Base-by-base conservation (phyloP, 2,329 filamentous ascomycete genomes). In the Capronia epimyces region DNA sequence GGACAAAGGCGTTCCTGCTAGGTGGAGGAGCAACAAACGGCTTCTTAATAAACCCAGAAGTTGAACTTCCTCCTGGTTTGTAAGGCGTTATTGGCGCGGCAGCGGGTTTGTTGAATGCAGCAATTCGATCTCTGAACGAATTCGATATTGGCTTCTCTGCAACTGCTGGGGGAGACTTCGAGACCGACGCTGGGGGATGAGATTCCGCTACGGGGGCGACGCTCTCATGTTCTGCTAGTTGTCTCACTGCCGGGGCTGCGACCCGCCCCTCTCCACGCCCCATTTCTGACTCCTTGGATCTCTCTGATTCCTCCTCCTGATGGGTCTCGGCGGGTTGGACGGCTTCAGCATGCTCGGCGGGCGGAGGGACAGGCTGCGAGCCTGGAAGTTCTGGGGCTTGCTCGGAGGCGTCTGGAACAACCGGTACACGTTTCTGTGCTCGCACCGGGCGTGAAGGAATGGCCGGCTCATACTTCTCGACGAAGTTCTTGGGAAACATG, bases 401-500 rank as follows among this genome's bases (percentile, higher is more conserved):
- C 50, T 69, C 71, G 50, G 72, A 63, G 22, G 58, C 57, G 31
- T 85, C 82, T 66, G 82, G 86, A 74, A 85, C 34, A 37, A 37
- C 90, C 46, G 79, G 71, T 8, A 50, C 49, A 60, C 87, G 83
- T 51, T 69, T 72, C 13, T 81, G 75, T 13, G 56, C 54, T 63
- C 93, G 83, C 57, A 81, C 79, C 51, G 93, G 93, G 52, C 93
- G 83, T 53, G 90, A 89, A 53, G 93, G 93, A 57, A 91, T 86
- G 50, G 83, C 86, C 31, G 93, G 93, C 68, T 97, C 91, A 70
- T 89, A 94, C 71, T 85, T 89, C 71, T 98, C 93, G 65, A 98
- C 93, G 67, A 98, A 98, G 72, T 97, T 98, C 67, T 86, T 85
- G 45, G 93, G 93, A 69, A 98, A 98, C 62, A 98, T 87, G 59